Percentiles rank a stretch among this genome's conserved stretches.
phyloP scores from a whole-genome alignment of 768 basidiomycete species.

The Crassisporium funariophilum region DNA sequence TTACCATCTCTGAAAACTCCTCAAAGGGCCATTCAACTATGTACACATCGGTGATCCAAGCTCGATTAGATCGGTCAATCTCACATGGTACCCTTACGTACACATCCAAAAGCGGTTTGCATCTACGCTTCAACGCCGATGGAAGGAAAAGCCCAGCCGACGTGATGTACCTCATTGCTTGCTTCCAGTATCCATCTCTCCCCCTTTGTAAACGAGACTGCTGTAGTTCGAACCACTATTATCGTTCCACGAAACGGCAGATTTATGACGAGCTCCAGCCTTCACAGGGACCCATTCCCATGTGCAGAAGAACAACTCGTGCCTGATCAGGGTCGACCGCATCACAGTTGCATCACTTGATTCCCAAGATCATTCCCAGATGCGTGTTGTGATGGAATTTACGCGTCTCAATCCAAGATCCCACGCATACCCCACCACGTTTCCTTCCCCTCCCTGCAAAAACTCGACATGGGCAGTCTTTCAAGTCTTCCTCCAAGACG shows the following conservation, averaged over 20 bases:
- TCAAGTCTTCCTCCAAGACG: too few species aligned
- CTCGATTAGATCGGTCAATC: constrained; percentile 9
- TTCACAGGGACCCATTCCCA: not conserved
- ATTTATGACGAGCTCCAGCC: not conserved
- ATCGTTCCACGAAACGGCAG: not conserved
- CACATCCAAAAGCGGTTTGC: constrained; percentile 2
- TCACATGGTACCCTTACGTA: too few species aligned
- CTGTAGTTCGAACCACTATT: too few species aligned
- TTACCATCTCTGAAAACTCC: constrained; percentile 5
- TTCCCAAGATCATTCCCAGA: constrained; percentile 25
- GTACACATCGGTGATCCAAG: too few species aligned
- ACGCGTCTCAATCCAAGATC: constrained; percentile 13
- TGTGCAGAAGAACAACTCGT: constrained; percentile 15
- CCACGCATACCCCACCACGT: constrained; percentile 20
- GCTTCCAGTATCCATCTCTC: not conserved
- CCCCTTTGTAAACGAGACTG: too few species aligned
- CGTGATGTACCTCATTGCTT: too few species aligned
- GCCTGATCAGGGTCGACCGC: constrained; percentile 22
- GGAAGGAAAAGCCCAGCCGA: too few species aligned
- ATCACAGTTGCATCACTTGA: constrained; percentile 6
- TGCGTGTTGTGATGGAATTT: constrained; percentile 18
- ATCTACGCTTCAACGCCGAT: constrained; percentile 6
- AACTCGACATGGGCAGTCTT: too few species aligned
- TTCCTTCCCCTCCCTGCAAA: not conserved
- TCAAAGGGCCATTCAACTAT: too few species aligned